Percentiles rank a stretch among this genome's conserved stretches.
These are phyloP conservation scores for Neolecta irregularis DNA, from an alignment of 1,139 yeast genomes.

Conservation along the genomic window DNA sequence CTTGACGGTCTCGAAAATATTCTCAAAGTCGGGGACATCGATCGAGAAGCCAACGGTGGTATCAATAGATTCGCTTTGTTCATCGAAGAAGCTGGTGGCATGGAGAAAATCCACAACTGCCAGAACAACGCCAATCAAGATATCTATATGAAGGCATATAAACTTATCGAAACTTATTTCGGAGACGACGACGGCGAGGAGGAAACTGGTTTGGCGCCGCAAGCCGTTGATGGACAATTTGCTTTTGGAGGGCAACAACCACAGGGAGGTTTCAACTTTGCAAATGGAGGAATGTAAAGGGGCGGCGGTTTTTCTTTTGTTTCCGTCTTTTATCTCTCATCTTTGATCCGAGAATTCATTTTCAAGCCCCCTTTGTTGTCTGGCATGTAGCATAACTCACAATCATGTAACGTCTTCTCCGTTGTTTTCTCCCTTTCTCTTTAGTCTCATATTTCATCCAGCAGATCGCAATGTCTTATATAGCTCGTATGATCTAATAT, in stretches of 20 bases:
- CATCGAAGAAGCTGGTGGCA: slow-evolving; percentile 97
- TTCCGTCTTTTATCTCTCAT: too few relatives aligned
- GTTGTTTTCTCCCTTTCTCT: too few relatives aligned
- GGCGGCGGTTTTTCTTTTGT: too few relatives aligned
- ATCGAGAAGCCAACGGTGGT: slow-evolving; percentile 58
- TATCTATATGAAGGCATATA: slow-evolving; percentile 80
- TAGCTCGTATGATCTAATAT: too few relatives aligned
- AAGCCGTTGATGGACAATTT: slow-evolving; percentile 52
- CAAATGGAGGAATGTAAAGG: too few relatives aligned
- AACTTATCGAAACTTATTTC: slow-evolving; percentile 80
- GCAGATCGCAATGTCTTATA: too few relatives aligned
- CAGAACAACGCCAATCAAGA: slow-evolving; percentile 85
- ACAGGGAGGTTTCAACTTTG: slow-evolving; percentile 8
- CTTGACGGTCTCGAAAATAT: slow-evolving; percentile 90
- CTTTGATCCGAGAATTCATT: too few relatives aligned
- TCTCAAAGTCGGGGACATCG: slow-evolving; percentile 84
- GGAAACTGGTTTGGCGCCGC: slow-evolving; percentile 65
- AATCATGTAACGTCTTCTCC: too few relatives aligned
- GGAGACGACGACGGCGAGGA: slow-evolving; percentile 67
- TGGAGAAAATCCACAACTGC: slow-evolving; percentile 89
- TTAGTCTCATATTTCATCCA: too few relatives aligned
- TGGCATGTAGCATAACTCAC: too few relatives aligned
- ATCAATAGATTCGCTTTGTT: slow-evolving; percentile 76
- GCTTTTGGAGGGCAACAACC: slow-evolving; percentile 44
- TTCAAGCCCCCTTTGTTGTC: too few relatives aligned